A percentile compares a stretch with the other conserved stretches of the same genome.
phyloP scores from a whole-genome alignment of 2,329 filamentous ascomycete species.

The Diatrype stigma region DNA sequence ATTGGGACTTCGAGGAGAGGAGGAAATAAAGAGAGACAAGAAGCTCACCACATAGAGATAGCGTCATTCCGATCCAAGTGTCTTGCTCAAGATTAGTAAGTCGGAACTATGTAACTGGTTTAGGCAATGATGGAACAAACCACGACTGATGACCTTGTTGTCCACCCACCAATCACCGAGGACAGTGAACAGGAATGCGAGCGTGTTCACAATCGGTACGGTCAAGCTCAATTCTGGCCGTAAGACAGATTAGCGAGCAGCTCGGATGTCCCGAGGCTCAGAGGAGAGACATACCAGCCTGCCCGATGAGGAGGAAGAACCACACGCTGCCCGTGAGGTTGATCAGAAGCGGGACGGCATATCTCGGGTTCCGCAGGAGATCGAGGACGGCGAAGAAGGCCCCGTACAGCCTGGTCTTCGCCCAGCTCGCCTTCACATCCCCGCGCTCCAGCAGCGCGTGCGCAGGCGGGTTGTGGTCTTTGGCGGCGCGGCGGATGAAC shows the following conservation, averaged over 20 bases:
- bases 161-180: conserved; percentile 94
- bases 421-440: conserved; percentile 51
- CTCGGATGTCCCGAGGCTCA: background rate
- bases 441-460: conserved; percentile 52
- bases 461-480: conserved; percentile 62
- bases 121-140: conserved; percentile 40
- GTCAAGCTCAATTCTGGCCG: conserved; percentile 78
- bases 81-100: conserved; percentile 14
- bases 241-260: conserved; percentile 2
- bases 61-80: conserved; percentile 26
- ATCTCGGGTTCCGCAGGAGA: conserved; percentile 73
- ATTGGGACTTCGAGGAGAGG: background rate
- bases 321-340: conserved; percentile 92
- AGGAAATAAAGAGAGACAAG: no score
- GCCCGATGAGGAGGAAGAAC: conserved; percentile 93
- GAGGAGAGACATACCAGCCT: conserved; percentile 67
- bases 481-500: conserved; percentile 84
- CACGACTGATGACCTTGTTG: conserved; percentile 79
- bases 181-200: conserved; percentile 95
- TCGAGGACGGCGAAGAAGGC: conserved; percentile 73
- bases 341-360: conserved; percentile 77
- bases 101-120: background rate
- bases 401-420: conserved; percentile 59
- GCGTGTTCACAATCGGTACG: conserved; percentile 89
- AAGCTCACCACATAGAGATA: conserved; percentile 19